Evolutionary conservation across 1,284 basidiomycete species (phyloP).

Genomic region (Ceratobasidium sp.): DNA sequence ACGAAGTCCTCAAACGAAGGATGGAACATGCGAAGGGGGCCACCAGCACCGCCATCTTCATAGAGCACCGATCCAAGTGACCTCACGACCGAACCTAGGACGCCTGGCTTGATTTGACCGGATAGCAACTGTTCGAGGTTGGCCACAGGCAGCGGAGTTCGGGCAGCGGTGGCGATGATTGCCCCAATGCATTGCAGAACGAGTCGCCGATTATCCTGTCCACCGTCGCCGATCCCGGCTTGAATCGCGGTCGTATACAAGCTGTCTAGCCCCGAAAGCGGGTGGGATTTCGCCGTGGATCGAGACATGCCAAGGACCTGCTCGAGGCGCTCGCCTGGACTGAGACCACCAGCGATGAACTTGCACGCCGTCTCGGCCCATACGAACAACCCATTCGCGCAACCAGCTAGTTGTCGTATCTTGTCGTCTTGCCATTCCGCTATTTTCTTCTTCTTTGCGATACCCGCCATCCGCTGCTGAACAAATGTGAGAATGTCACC

Average conservation of each 20-base stretch:
- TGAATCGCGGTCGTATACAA: conserved; percentile 22
- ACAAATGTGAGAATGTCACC: conserved; percentile 3
- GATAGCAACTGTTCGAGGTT: conserved; percentile 21
- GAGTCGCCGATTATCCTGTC: not conserved
- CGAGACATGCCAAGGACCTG: not conserved
- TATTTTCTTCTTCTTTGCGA: not conserved
- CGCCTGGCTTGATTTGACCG: not conserved
- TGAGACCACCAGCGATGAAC: not conserved
- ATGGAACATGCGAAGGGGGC: conserved; percentile 33
- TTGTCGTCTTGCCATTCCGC: not conserved
- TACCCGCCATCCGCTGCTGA: not conserved
- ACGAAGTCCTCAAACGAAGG: conserved; percentile 31
- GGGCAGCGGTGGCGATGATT: conserved; percentile 24
- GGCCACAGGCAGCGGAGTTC: conserved; percentile 14
- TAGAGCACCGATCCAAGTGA: conserved; percentile 38
- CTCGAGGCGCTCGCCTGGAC: not conserved
- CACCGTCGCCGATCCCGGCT: not conserved
- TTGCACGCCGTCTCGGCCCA: conserved; percentile 24
- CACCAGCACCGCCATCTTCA: conserved; percentile 7
- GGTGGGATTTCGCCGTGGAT: not conserved
- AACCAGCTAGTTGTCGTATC: not conserved
- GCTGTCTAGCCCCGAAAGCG: not conserved
- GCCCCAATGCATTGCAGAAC: conserved; percentile 24
- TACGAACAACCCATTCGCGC: conserved; percentile 13
- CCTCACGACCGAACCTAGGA: not conserved